Evolutionary conservation across 768 basidiomycete species (phyloP).

Genomic region (Pholiota molesta): DNA sequence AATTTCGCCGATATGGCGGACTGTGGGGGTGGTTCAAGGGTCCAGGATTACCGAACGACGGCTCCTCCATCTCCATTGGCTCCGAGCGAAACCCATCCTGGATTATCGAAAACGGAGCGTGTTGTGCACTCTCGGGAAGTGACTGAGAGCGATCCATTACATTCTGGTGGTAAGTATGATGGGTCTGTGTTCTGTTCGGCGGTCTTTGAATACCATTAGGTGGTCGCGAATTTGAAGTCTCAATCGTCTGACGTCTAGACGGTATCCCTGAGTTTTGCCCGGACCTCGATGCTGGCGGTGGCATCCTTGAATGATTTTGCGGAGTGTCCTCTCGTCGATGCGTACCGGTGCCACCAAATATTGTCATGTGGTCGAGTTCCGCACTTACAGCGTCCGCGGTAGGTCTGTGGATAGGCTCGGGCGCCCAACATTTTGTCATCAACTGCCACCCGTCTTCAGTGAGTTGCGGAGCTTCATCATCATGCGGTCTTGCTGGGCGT

Average conservation of each 20-base stretch:
- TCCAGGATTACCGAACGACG: too few species aligned
- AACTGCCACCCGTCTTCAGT: neutral
- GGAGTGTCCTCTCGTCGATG: neutral
- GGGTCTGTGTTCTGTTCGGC: neutral
- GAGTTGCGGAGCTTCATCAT: neutral
- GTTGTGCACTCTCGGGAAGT: neutral
- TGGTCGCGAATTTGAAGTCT: neutral
- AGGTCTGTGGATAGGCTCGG: neutral
- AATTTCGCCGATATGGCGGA: too few species aligned
- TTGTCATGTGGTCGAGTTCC: neutral
- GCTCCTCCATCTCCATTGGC: too few species aligned
- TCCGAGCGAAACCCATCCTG: too few species aligned
- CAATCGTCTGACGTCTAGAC: neutral
- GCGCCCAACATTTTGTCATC: neutral
- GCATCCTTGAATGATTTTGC: neutral
- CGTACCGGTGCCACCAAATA: neutral
- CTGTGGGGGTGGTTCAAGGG: too few species aligned
- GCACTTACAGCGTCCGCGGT: neutral
- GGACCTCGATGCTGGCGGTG: neutral
- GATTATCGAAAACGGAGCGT: too few species aligned
- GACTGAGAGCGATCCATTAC: neutral
- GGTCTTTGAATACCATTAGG: neutral
- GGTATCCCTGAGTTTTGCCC: neutral
- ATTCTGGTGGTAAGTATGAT: neutral
- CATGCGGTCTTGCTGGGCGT: neutral